These are phyloP conservation scores for Dimargaris cristalligena DNA, from an alignment of 192 early-diverging fungal species.

Conservation along the genomic window DNA sequence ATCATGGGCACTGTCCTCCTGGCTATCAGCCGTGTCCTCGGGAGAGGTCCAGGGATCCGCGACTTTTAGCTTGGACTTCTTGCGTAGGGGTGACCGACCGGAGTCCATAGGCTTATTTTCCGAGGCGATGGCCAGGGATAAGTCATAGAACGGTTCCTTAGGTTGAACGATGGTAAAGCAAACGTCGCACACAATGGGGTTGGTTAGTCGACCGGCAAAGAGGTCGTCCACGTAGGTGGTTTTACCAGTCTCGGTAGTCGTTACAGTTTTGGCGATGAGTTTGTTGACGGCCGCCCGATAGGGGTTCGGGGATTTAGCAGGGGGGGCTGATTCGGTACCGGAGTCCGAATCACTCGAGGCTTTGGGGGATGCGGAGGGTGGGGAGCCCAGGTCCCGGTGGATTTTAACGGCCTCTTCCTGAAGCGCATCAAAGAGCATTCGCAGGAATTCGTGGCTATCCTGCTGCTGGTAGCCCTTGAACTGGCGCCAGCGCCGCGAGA, in stretches of 20 bases:
- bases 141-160: conserved; percentile 14
- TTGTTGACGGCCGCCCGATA: not conserved
- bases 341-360: not conserved
- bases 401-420: conserved; percentile 30
- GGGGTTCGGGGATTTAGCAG: not conserved
- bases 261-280: not conserved
- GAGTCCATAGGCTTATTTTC: not conserved
- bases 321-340: not conserved
- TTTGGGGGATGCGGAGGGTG: too few relatives aligned
- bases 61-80: not conserved
- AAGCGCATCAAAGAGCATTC: conserved; percentile 42
- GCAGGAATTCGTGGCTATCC: conserved; percentile 56
- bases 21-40: not conserved
- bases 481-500: conserved; percentile 37
- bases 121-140: conserved; percentile 11
- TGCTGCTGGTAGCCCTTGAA: conserved; percentile 45
- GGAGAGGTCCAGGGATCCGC: not conserved
- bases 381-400: not conserved
- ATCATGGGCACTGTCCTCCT: not conserved
- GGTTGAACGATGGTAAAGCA: conserved; percentile 30
- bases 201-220: conserved; percentile 49
- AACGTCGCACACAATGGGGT: conserved; percentile 44
- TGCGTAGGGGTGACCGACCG: not conserved
- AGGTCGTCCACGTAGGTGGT: conserved; percentile 29
- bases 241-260: not conserved